phyloP scores from a whole-genome alignment of 2,329 filamentous ascomycete genomes.

The Raffaelea albimanens region DNA sequence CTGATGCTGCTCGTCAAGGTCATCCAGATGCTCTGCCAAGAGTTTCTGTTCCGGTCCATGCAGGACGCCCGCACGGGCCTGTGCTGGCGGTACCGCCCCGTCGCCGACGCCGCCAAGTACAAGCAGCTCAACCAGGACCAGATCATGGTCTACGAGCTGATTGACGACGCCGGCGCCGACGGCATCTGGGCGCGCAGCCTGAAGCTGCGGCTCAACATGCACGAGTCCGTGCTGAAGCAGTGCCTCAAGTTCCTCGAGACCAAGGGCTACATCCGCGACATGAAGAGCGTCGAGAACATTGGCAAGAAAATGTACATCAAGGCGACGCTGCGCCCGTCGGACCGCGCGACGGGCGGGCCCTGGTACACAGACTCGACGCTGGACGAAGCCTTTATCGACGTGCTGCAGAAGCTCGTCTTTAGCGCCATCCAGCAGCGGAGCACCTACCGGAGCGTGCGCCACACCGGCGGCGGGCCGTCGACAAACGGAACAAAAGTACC shows the following conservation, averaged over 20 bases:
- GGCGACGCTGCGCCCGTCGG: constrained; percentile 70
- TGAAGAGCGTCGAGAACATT: constrained; percentile 86
- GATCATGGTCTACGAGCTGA: constrained; percentile 75
- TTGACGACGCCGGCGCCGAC: constrained; percentile 75
- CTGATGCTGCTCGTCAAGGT: constrained; percentile 44
- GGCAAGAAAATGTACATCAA: constrained; percentile 96
- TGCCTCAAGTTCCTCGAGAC: constrained; percentile 75
- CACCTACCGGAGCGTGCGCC: constrained; percentile 50
- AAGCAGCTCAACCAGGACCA: constrained; percentile 62
- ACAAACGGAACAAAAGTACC: no score
- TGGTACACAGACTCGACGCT: constrained; percentile 92
- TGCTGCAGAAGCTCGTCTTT: constrained; percentile 63
- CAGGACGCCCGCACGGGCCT: constrained; percentile 31
- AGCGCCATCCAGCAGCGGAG: constrained; percentile 63
- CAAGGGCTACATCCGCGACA: constrained; percentile 74
- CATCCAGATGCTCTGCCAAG: constrained; percentile 48
- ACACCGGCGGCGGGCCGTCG: constrained; percentile 11
- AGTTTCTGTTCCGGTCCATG: constrained; percentile 48
- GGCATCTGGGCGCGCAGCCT: constrained; percentile 90
- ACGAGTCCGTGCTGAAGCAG: constrained; percentile 73
- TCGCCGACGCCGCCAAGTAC: constrained; percentile 56
- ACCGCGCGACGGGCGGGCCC: constrained; percentile 84
- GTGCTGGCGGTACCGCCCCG: constrained; percentile 49
- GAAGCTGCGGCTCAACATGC: constrained; percentile 69
- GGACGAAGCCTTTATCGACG: constrained; percentile 79